Percentiles rank a stretch among this genome's conserved stretches.
phyloP scores from a whole-genome alignment of 148 eudicot genomes.

The Oxyria digyna region DNA sequence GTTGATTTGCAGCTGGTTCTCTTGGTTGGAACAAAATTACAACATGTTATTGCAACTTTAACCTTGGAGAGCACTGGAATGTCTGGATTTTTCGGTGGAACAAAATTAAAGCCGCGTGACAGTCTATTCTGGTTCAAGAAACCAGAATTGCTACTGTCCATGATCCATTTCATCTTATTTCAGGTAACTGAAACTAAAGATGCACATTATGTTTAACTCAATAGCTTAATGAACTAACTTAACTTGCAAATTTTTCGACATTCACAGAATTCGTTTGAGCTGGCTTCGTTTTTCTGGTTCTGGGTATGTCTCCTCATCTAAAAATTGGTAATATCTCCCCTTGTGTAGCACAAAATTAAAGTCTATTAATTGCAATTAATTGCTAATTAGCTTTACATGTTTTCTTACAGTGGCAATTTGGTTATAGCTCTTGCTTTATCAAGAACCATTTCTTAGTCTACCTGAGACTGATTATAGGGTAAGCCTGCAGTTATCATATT shows the following conservation, averaged over 20 bases:
- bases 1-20: slow-evolving; percentile 58
- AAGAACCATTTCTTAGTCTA: slow-evolving; percentile 72
- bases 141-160: slow-evolving; percentile 61
- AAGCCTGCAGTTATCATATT: no score
- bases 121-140: slow-evolving; percentile 96
- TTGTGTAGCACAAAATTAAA: neutral
- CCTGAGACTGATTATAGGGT: slow-evolving; percentile 84
- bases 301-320: slow-evolving; percentile 48
- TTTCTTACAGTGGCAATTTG: slow-evolving; percentile 88
- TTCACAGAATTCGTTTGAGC: slow-evolving; percentile 94
- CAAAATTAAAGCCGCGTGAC: slow-evolving; percentile 74
- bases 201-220: neutral
- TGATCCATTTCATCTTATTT: slow-evolving; percentile 94
- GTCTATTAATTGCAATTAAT: neutral
- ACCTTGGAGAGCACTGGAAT: slow-evolving; percentile 81
- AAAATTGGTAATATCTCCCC: neutral
- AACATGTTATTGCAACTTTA: slow-evolving; percentile 85
- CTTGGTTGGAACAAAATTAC: slow-evolving; percentile 77
- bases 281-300: slow-evolving; percentile 98
- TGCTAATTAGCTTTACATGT: neutral
- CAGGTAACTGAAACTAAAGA: slow-evolving; percentile 43
- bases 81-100: slow-evolving; percentile 43
- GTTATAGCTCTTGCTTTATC: slow-evolving; percentile 88
- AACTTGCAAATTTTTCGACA: neutral
- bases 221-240: neutral